Base-by-base conservation (phyloP, 2,329 filamentous ascomycete species). In the Fusarium transvaalense region DNA sequence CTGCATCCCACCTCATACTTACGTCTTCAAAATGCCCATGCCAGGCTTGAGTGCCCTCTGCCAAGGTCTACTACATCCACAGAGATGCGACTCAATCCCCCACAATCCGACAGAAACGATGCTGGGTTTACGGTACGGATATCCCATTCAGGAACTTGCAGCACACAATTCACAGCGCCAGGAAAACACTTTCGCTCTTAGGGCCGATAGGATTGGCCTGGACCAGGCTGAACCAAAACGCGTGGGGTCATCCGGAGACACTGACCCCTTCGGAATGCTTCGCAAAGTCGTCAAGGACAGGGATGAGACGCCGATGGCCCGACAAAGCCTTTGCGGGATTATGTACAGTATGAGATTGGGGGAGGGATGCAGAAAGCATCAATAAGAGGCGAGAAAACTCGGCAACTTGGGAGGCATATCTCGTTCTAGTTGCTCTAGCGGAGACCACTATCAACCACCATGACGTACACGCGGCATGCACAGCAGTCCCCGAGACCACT, bases 391-490 rank as follows among this genome's bases (percentile, higher is more conserved):
- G 51, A 64, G 63, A 41, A 47, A 69, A 70, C 35, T 41, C 42
- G 55, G 51, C 53, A 64, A 64, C 34, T 35, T 59, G 52, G 23
- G 67, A 69, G 58, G 53, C 39, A 66, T 56, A 70, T 68, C 61
- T 57, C 53, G 62, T 64, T 50, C 53, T 62, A 64, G 59, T 53
- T 61, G 59, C 64, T 41, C 21, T 42, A 56, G 71, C 64, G 69
- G 61, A 65, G 66, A 61, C 65, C 46, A 69, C 66, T 66, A 70
- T 61, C 61, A 42, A 51, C 47, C 54, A 58, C 55, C 64, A 74
- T 74, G 72, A 74, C 72, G 72, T 73, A 71, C 64, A 61, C 64
- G 64, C 63, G 67, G 61, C 68, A 71, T 70, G 64, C 51, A 56
- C 62, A 59, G 59, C 56, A 72, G 71, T 70, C 61, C 55, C 61